Conservation (phyloP, 257 asterid genomes). For the Solanum appendiculatum region DNA sequence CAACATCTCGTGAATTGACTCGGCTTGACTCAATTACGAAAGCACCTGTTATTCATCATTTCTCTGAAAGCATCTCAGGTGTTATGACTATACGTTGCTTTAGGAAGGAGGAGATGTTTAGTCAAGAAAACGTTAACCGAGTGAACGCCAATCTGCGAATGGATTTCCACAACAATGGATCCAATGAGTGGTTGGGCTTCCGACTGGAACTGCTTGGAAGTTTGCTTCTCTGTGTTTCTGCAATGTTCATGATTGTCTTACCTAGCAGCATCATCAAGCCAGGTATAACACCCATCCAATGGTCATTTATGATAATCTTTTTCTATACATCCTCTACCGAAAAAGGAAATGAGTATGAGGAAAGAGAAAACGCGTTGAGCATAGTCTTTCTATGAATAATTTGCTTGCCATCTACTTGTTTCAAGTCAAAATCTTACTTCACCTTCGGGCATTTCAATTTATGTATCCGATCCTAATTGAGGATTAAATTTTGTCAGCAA, state of each 20-base stretch:
- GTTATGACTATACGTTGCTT: slow-evolving; percentile 90
- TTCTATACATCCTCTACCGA: background rate
- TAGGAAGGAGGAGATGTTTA: slow-evolving; percentile 60
- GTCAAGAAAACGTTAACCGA: slow-evolving; percentile 60
- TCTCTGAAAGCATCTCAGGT: slow-evolving; percentile 93
- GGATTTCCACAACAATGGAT: slow-evolving; percentile 91
- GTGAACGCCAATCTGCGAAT: slow-evolving; percentile 70
- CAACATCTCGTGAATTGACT: slow-evolving; percentile 88
- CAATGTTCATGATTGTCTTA: slow-evolving; percentile 66
- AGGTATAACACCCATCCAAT: slow-evolving; percentile 26
- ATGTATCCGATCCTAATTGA: background rate
- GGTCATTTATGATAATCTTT: background rate
- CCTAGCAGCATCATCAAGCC: slow-evolving; percentile 95
- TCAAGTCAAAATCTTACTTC: background rate
- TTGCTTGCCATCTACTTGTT: background rate
- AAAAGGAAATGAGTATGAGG: background rate
- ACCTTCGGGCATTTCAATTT: background rate
- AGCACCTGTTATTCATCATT: slow-evolving; percentile 93
- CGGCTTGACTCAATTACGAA: slow-evolving; percentile 90
- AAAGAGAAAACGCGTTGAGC: background rate
- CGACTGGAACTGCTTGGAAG: slow-evolving; percentile 81
- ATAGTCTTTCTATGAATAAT: background rate
- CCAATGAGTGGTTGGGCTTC: slow-evolving; percentile 95
- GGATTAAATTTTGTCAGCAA: background rate
- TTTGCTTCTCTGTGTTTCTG: slow-evolving; percentile 73